phyloP scores from a whole-genome alignment of 495 filamentous ascomycete genomes.

The Aspergillus heteromorphus region DNA sequence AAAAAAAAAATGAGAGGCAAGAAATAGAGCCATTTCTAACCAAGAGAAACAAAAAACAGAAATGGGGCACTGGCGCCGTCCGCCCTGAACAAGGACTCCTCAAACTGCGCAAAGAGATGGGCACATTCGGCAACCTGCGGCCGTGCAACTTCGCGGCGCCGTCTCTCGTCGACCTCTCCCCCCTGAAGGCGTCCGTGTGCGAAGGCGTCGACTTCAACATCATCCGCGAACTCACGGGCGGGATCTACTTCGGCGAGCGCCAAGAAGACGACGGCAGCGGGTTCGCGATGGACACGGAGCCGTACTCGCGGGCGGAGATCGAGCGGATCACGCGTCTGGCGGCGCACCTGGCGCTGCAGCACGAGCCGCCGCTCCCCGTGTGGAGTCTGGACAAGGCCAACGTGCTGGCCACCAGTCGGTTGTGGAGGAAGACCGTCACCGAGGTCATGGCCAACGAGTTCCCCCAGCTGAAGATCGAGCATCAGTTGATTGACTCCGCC shows the following conservation, averaged over 20 bases:
- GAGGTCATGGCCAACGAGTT: constrained; percentile 79
- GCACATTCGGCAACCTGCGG: constrained; percentile 93
- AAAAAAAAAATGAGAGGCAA: too few species aligned
- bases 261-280: constrained; percentile 75
- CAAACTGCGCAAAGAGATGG: constrained; percentile 86
- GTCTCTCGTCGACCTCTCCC: constrained; percentile 78
- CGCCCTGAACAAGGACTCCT: constrained; percentile 95
- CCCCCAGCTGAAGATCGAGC: constrained; percentile 74
- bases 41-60: too few species aligned
- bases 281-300: constrained; percentile 80
- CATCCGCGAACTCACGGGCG: constrained; percentile 89
- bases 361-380: constrained; percentile 74
- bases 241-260: constrained; percentile 95
- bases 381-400: constrained; percentile 97
- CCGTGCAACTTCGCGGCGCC: constrained; percentile 96
- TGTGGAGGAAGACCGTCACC: constrained; percentile 85
- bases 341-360: constrained; percentile 72
- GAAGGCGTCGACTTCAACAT: constrained; percentile 89
- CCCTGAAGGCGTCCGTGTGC: constrained; percentile 82
- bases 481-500: constrained; percentile 92
- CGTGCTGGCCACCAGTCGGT: constrained; percentile 80
- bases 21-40: too few species aligned
- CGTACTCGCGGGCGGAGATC: constrained; percentile 82
- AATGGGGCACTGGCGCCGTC: constrained; percentile 91
- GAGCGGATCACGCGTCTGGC: constrained; percentile 84